Percentiles rank a stretch among this genome's conserved stretches.
These are phyloP conservation scores for Colletotrichum incanum DNA, from an alignment of 2,329 filamentous ascomycete genomes.

Conservation along the genomic window DNA sequence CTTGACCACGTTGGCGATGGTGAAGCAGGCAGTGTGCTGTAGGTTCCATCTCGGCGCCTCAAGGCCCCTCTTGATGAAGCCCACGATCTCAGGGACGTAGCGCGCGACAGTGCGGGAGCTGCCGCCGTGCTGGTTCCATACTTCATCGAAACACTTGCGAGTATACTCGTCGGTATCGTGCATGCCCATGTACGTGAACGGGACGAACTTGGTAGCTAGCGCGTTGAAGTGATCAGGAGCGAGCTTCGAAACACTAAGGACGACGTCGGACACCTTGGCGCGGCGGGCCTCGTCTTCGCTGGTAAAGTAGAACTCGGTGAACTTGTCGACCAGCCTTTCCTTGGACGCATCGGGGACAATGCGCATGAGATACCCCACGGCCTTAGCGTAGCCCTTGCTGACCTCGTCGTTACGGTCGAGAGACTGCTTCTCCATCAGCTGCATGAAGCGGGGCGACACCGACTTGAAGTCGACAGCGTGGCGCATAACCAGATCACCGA, in stretches of 20 bases:
- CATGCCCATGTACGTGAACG: constrained; percentile 89
- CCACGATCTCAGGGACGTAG: constrained; percentile 87
- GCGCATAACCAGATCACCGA: constrained; percentile 88
- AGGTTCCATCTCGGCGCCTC: constrained; percentile 90
- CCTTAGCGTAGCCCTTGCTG: constrained; percentile 87
- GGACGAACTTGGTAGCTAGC: constrained; percentile 82
- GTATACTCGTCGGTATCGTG: constrained; percentile 89
- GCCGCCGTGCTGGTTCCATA: constrained; percentile 93
- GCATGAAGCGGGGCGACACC: constrained; percentile 83
- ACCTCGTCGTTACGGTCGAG: constrained; percentile 96
- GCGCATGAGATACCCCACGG: constrained; percentile 87
- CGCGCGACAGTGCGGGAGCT: constrained; percentile 85
- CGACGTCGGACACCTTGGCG: constrained; percentile 85
- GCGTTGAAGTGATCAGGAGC: constrained; percentile 90
- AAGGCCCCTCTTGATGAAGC: constrained; percentile 77
- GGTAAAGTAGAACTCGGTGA: constrained; percentile 83
- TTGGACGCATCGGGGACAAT: constrained; percentile 66
- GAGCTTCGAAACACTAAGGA: constrained; percentile 86
- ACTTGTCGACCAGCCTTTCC: constrained; percentile 65
- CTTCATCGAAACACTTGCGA: constrained; percentile 83
- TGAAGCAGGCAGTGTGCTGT: constrained; percentile 88
- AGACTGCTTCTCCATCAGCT: constrained; percentile 83
- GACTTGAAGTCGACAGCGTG: constrained; percentile 82
- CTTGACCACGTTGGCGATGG: constrained; percentile 81
- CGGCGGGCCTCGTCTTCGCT: constrained; percentile 84